Conservation (phyloP, 768 basidiomycete species). For the Calocybe indica region DNA sequence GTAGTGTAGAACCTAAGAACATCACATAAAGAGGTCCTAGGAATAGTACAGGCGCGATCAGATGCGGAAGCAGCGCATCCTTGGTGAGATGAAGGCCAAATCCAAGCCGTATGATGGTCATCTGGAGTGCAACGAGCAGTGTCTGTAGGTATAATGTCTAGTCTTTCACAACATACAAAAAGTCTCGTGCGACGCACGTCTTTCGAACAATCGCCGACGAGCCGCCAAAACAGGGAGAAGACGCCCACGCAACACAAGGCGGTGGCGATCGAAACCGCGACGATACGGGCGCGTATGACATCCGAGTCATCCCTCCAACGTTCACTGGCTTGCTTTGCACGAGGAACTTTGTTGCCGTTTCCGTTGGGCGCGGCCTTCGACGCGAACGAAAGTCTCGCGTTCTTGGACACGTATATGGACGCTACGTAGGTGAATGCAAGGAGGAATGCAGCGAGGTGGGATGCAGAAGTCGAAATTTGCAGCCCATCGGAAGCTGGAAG, state of each 20-base stretch:
- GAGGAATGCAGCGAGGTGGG: constrained; percentile 50
- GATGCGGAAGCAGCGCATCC: constrained; percentile 33
- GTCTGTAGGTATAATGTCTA: too few relatives aligned
- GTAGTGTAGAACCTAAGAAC: constrained; percentile 41
- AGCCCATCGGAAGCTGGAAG: too few relatives aligned
- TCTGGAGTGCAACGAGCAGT: too few relatives aligned
- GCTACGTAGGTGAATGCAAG: constrained; percentile 74
- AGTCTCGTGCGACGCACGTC: too few relatives aligned
- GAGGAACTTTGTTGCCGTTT: too few relatives aligned
- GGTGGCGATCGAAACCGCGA: constrained; percentile 63
- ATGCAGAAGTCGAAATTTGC: constrained; percentile 22
- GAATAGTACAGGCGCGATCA: constrained; percentile 71
- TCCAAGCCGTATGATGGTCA: constrained; percentile 34
- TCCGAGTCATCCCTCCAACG: constrained; percentile 75
- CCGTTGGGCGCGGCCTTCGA: constrained; percentile 12
- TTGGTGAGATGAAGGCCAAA: constrained; percentile 14
- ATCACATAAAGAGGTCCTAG: constrained; percentile 68
- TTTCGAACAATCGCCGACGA: constrained; percentile 10
- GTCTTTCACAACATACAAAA: too few relatives aligned
- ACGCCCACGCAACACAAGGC: constrained; percentile 49
- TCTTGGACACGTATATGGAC: constrained; percentile 71
- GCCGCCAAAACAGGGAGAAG: constrained; percentile 27
- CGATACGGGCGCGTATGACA: constrained; percentile 73
- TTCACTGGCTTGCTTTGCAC: constrained; percentile 3
- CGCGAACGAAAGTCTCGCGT: constrained; percentile 47